These are phyloP conservation scores for Hanseniaspora clermontiae DNA, from an alignment of 805 yeast species.

Conservation along the genomic window DNA sequence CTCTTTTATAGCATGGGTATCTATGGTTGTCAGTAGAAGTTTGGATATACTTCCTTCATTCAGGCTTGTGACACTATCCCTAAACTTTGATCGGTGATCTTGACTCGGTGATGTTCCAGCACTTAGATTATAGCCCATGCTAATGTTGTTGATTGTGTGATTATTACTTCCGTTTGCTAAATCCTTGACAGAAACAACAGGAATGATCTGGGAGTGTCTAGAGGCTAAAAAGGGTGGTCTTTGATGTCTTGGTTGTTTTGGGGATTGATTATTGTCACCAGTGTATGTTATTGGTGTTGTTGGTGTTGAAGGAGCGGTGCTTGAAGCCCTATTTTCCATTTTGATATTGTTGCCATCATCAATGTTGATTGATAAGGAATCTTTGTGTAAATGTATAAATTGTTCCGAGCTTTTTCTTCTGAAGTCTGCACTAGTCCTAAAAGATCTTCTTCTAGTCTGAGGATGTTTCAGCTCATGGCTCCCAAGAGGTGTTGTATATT, in stretches of 20 bases:
- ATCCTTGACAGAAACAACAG: constrained; percentile 17
- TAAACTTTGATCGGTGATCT: constrained; percentile 5
- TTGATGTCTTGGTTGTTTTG: constrained; percentile 14
- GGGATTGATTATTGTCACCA: background rate
- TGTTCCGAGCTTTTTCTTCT: constrained; percentile 9
- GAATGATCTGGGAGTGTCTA: constrained; percentile 28
- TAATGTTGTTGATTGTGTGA: background rate
- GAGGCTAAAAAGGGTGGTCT: constrained; percentile 27
- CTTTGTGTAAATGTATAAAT: constrained; percentile 1
- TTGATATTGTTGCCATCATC: background rate
- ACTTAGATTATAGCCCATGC: background rate
- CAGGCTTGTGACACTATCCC: constrained; percentile 2
- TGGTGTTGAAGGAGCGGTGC: constrained; percentile 4
- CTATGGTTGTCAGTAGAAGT: background rate
- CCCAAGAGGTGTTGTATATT: background rate
- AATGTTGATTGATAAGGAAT: background rate
- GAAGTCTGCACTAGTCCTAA: background rate
- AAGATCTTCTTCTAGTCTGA: background rate
- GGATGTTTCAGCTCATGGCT: background rate
- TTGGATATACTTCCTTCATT: background rate
- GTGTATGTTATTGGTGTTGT: background rate
- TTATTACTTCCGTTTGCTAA: background rate
- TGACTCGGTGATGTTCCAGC: background rate
- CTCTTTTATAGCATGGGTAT: constrained; percentile 7
- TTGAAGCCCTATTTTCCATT: background rate